phyloP scores from a whole-genome alignment of 352 stramenopile genomes.

The Phytophthora tentaculata region DNA sequence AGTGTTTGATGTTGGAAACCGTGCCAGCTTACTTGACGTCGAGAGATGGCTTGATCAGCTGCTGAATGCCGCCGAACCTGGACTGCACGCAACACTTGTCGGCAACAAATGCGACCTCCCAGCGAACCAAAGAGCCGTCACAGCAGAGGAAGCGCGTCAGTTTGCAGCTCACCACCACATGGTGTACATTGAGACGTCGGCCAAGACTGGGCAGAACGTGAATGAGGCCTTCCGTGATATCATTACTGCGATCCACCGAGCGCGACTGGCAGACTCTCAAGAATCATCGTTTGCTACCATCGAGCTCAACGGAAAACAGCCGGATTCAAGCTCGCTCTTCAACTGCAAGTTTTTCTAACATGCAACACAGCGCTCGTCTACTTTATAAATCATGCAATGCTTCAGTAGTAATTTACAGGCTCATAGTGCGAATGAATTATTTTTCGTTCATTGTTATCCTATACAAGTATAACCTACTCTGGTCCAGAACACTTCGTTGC shows the following conservation, averaged over 20 bases:
- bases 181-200: constrained; percentile 83
- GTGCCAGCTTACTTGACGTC: constrained; percentile 55
- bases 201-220: constrained; percentile 76
- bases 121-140: constrained; percentile 49
- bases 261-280: constrained; percentile 43
- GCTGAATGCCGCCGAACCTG: constrained; percentile 73
- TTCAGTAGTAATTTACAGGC: not conserved
- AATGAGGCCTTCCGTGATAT: constrained; percentile 65
- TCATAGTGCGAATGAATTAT: not conserved
- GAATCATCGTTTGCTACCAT: constrained; percentile 34
- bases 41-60: constrained; percentile 80
- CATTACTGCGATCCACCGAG: constrained; percentile 61
- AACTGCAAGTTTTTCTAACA: constrained; percentile 51
- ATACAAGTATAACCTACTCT: not conserved
- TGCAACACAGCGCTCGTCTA: not conserved
- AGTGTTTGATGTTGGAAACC: constrained; percentile 79
- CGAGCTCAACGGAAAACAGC: constrained; percentile 37
- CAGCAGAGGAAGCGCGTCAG: constrained; percentile 63
- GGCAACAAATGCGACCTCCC: constrained; percentile 81
- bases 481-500: constrained; percentile 32
- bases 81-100: constrained; percentile 69
- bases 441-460: not conserved
- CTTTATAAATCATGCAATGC: not conserved
- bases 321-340: constrained; percentile 41
- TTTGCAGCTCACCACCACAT: constrained; percentile 76